Base-by-base conservation (phyloP, 352 stramenopile species). In the Globisporangium perplexum region DNA sequence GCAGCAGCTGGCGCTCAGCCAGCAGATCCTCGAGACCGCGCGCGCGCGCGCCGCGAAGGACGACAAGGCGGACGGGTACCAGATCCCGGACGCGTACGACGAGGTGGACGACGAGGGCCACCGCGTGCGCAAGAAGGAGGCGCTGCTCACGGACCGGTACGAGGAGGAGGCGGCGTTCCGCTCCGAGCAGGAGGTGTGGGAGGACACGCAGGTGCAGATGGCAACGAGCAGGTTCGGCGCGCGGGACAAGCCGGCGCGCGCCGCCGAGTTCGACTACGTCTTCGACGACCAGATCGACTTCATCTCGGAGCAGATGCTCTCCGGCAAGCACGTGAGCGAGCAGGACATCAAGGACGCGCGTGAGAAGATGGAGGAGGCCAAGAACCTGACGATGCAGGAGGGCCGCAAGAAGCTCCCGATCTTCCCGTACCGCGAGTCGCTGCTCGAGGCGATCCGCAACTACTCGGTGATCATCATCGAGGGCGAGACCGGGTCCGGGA, bases 211-310 rank as follows among this genome's bases (percentile, higher is more conserved):
- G 65, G 95, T 96, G 24, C 83, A 91, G 65, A 95, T 96, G 73
- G 86, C 89, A 0, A 80, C 63, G 18, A 73, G 57, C 35, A 77
- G 49, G n/a, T 71, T 79, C 41, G 69, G 83, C 47, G 72, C 75
- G 0, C 85, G 95, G 35, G 85, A 95, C 51, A 91, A 94, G 28
- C 46, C 47, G 24, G n/a, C n/a, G n/a, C n/a, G n/a, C 26, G 26
- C 26, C 26, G 26, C 26, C 62, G 82, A 98, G 59, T 98, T 98
- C 49, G 96, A 99, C 46, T 92, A 98, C 43, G 86, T 99, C 4
- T 98, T 99, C 66, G 96, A 99, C 57, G 96, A 99, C 70, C 81
- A 98, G 63, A 99, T 99, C 64, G 97, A 99, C 63, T 99, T 99
- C 65, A 98, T 99, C 38, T 96, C 87, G 36, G 70, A 93, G 56